Evolutionary conservation across 2,329 filamentous ascomycete species (phyloP), one percentile per base, ranked within the genome.

Genomic region (Clonostachys byssicola): DNA sequence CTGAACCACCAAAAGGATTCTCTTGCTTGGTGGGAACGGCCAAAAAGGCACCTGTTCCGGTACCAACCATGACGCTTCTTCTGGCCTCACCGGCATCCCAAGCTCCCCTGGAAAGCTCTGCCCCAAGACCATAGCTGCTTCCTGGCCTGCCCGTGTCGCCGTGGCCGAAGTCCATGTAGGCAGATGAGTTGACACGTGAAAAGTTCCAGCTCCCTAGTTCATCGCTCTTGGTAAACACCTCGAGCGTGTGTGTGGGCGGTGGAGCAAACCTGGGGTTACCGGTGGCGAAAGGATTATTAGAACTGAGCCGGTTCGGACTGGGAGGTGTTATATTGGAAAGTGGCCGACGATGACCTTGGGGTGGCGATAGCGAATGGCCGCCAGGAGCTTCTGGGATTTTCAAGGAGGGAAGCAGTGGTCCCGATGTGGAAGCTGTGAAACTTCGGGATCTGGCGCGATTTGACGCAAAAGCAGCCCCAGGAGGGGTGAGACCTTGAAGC

Each of bases 401-500:
- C 52, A 51, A 39, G 9, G 47, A 43, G 34, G 43, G 43, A 23
- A 39, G 35, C 14, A 33, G 30, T 14, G 43, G 44, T 18, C 17
- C 16, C 16, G 17, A 30, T 16, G 17, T 34, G 12, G 47, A 43
- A 18, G 47, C 47, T 16, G 45, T 49, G 39, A 44, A 52, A 30
- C 44, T 47, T 45, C 60, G 63, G 47, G 63, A 67, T 38, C 62
- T 58, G 33, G 52, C 49, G 33, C 65, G 59, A 2, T 57, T 56
- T 38, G 49, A 59, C 6, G 58, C 55, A 42, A 65, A 64, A 40
- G 58, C 54, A 13, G 62, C 60, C 42, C 60, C 73, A 1, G 89
- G 86, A 2, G 86, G 87, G 3, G 88, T 86, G 7, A 92, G 74
- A 13, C 73, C 74, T 40, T 91, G 77, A 6, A 96, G 80, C 12